phyloP scores from a whole-genome alignment of 176 grass and related monocot species.

The Carex myosuroides region DNA sequence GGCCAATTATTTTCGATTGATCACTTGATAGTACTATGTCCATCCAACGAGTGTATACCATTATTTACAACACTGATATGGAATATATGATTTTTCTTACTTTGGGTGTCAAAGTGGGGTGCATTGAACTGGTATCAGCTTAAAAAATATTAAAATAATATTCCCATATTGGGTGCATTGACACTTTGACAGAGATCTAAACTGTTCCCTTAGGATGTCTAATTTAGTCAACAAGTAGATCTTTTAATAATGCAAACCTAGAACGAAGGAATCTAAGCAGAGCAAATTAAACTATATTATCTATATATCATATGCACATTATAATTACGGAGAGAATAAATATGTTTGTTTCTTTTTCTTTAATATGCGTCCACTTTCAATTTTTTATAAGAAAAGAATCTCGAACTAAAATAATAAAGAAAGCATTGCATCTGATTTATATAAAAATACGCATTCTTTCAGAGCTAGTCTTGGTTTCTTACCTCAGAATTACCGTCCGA shows the following conservation, averaged over 20 bases:
- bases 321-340: not conserved
- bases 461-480: too few species aligned
- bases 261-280: not conserved
- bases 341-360: not conserved
- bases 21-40: too few species aligned
- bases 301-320: not conserved
- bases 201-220: not conserved
- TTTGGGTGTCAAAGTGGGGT: not conserved
- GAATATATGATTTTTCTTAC: too few species aligned
- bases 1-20: too few species aligned
- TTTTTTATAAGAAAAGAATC: not conserved
- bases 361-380: not conserved
- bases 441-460: too few species aligned
- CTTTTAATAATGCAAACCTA: not conserved
- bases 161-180: not conserved
- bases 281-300: not conserved
- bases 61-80: too few species aligned
- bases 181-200: not conserved
- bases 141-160: not conserved
- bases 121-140: not conserved
- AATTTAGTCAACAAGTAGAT: not conserved
- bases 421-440: not conserved
- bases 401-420: not conserved
- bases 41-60: too few species aligned
- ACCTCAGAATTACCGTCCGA: too few species aligned